phyloP scores from a whole-genome alignment of 768 basidiomycete species.

The Tricholomella constricta region DNA sequence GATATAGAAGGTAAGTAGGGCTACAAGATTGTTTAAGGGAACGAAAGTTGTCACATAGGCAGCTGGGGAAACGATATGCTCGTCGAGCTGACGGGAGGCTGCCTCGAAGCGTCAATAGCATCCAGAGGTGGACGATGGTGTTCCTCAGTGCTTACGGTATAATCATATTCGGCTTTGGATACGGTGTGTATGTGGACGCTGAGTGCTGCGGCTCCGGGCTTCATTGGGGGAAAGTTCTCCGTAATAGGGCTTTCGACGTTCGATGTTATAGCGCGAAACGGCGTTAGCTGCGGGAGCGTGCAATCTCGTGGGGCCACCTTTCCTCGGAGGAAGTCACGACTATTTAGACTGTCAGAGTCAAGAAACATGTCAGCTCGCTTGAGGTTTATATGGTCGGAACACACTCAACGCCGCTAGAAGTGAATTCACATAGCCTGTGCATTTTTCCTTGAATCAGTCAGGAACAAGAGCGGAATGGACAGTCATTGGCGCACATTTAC shows the following conservation, averaged over 20 bases:
- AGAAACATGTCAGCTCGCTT: neutral
- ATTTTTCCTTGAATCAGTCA: neutral
- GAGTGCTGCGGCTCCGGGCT: conserved; percentile 18
- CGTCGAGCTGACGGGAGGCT: neutral
- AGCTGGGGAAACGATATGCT: neutral
- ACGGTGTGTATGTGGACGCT: conserved; percentile 37
- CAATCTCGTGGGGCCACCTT: conserved; percentile 32
- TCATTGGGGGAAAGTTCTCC: conserved; percentile 1
- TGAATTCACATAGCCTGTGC: conserved; percentile 52
- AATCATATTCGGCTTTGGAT: conserved; percentile 33
- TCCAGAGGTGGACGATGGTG: neutral
- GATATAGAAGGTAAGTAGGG: neutral
- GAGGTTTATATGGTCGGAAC: neutral
- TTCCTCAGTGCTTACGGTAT: conserved; percentile 9
- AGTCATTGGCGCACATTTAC: conserved; percentile 42
- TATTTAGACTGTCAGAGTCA: conserved; percentile 41
- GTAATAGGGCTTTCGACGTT: conserved; percentile 5
- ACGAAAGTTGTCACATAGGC: neutral
- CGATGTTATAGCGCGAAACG: conserved; percentile 27
- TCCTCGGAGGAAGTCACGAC: conserved; percentile 47
- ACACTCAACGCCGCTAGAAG: conserved; percentile 49
- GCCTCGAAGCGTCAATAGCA: neutral
- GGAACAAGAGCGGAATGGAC: neutral
- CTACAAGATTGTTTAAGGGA: neutral
- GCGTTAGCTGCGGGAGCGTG: conserved; percentile 39